These are phyloP conservation scores for Teratosphaeria nubilosa DNA, from an alignment of 2,329 filamentous ascomycete species.

Conservation along the genomic window DNA sequence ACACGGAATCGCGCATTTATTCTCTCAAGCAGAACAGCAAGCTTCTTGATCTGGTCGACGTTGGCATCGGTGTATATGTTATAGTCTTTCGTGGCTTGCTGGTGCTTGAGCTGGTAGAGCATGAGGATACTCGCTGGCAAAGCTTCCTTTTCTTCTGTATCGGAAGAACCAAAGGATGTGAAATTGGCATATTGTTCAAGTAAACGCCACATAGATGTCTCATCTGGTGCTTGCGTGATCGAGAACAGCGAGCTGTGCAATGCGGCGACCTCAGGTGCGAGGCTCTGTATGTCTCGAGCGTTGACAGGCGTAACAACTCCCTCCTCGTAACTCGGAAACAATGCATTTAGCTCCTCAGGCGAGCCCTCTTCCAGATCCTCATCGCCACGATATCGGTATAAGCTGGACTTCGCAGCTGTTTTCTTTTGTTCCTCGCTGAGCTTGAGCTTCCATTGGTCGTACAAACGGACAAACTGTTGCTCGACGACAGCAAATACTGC, in stretches of 20 bases:
- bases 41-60: slow-evolving; percentile 60
- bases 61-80: slow-evolving; percentile 89
- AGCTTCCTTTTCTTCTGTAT: background rate
- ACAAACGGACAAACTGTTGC: slow-evolving; percentile 61
- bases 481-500: slow-evolving; percentile 43
- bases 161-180: background rate
- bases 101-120: background rate
- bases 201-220: background rate
- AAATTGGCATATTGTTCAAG: background rate
- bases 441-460: slow-evolving; percentile 68
- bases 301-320: background rate
- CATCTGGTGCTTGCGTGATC: background rate
- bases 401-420: slow-evolving; percentile 60
- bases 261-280: background rate
- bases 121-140: background rate
- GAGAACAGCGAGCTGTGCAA: background rate
- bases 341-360: slow-evolving; percentile 38
- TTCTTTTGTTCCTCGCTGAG: slow-evolving; percentile 67
- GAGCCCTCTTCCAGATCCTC: slow-evolving; percentile 65
- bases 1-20: slow-evolving; percentile 63
- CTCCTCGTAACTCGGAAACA: slow-evolving; percentile 1
- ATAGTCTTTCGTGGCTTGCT: slow-evolving; percentile 36
- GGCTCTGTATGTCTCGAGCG: background rate
- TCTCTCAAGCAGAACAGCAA: slow-evolving; percentile 59
- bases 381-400: slow-evolving; percentile 77